phyloP scores from a whole-genome alignment of 169 alveolate species.

The Eimeria tenella region DNA sequence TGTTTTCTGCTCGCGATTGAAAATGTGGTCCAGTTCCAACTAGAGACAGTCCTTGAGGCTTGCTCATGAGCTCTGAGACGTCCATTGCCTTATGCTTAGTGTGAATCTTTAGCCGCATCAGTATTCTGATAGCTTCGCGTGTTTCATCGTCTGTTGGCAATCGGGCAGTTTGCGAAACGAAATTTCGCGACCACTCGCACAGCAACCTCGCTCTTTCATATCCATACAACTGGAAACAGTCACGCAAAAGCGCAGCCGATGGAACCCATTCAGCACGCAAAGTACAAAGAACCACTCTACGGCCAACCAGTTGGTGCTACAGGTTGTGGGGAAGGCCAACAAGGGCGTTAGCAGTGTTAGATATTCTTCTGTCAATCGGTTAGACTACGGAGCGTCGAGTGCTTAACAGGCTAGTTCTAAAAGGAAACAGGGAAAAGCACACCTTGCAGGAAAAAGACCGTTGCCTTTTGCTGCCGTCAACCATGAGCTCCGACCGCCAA shows the following conservation, averaged over 20 bases:
- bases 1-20: not conserved
- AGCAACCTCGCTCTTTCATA: conserved; percentile 62
- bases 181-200: conserved; percentile 77
- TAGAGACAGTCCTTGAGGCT: not conserved
- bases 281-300: too few species aligned
- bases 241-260: not conserved
- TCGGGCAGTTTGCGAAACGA: conserved; percentile 50
- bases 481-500: conserved; percentile 73
- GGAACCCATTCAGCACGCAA: too few species aligned
- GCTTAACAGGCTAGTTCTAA: not conserved
- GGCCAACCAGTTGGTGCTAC: too few species aligned
- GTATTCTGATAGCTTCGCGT: conserved; percentile 16
- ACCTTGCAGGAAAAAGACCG: conserved; percentile 76
- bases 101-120: not conserved
- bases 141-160: conserved; percentile 73
- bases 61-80: not conserved
- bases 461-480: conserved; percentile 68
- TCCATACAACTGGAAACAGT: conserved; percentile 61
- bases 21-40: not conserved
- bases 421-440: not conserved
- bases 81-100: not conserved
- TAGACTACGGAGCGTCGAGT: too few species aligned
- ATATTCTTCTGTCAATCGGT: too few species aligned
- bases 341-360: too few species aligned
- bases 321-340: too few species aligned